Percentiles rank a stretch among this genome's conserved stretches.
These are phyloP conservation scores for Orbilia oligospora DNA, from an alignment of 2,329 filamentous ascomycete species.

Conservation along the genomic window DNA sequence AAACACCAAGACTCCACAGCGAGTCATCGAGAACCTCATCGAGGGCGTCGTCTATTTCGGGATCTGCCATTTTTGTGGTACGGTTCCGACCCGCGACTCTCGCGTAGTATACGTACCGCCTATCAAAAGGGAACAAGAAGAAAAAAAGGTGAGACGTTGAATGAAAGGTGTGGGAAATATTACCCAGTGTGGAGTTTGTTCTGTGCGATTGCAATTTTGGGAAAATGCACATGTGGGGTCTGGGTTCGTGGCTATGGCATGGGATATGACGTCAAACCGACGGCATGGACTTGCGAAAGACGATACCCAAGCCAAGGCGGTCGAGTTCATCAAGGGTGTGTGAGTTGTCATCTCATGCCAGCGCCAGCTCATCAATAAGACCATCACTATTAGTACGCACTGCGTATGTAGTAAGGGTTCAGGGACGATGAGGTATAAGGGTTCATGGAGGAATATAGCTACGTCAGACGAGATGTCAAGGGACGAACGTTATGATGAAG, in stretches of 20 bases:
- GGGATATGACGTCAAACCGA: constrained; percentile 52
- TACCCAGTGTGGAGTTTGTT: constrained; percentile 1
- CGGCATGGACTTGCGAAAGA: constrained; percentile 22
- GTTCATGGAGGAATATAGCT: background rate
- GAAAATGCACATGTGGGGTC: constrained; percentile 21
- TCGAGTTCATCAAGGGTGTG: background rate
- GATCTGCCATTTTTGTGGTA: constrained; percentile 28
- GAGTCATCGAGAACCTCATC: constrained; percentile 43
- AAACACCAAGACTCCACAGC: constrained; percentile 77
- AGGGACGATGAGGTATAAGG: background rate
- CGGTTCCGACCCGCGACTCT: constrained; percentile 27
- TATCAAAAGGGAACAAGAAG: too few relatives aligned
- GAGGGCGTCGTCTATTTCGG: constrained; percentile 18
- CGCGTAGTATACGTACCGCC: background rate
- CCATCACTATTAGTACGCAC: constrained; percentile 2
- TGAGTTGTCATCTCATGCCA: constrained; percentile 50
- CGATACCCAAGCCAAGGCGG: constrained; percentile 13
- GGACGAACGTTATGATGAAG: constrained; percentile 3
- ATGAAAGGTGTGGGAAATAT: background rate
- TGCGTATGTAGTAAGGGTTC: background rate
- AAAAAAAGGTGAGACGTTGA: constrained; percentile 6
- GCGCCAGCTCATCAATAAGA: constrained; percentile 24
- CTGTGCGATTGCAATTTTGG: background rate
- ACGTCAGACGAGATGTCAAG: constrained; percentile 17
- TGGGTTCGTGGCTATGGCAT: constrained; percentile 7